A percentile compares a stretch with the other conserved stretches of the same genome.
phyloP scores from a whole-genome alignment of 2,329 filamentous ascomycete species.

The Blastomyces gilchristii region DNA sequence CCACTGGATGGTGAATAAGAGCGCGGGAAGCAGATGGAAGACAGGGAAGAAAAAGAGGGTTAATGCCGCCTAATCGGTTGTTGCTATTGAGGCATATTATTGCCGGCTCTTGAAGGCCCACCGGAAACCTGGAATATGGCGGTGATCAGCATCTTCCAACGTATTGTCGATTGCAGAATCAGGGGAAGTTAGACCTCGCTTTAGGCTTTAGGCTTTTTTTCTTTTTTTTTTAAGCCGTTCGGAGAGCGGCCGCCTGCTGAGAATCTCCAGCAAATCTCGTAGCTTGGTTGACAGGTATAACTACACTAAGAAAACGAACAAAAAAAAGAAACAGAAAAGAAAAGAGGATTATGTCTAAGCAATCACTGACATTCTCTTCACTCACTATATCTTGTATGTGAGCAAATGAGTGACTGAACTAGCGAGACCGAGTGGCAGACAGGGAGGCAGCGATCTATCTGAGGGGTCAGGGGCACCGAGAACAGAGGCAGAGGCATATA shows the following conservation, averaged over 20 bases:
- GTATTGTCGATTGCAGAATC: not conserved
- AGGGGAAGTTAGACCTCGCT: not conserved
- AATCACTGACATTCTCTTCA: not conserved
- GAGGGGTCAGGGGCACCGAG: no score
- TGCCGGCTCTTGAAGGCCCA: not conserved
- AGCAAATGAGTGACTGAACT: not conserved
- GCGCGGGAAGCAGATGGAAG: not conserved
- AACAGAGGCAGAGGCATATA: no score
- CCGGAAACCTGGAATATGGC: no score
- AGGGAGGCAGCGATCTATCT: not conserved
- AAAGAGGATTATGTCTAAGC: not conserved
- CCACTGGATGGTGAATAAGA: not conserved
- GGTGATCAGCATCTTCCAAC: not conserved
- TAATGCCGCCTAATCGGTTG: not conserved
- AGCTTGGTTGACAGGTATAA: not conserved
- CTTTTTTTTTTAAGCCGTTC: not conserved
- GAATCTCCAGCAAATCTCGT: not conserved
- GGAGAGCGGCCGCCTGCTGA: not conserved
- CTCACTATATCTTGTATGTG: not conserved
- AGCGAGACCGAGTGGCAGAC: not conserved
- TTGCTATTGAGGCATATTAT: not conserved
- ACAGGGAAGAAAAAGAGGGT: not conserved
- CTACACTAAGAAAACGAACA: not conserved
- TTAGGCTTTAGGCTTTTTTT: not conserved
- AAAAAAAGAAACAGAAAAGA: no score